Base-by-base conservation (phyloP, 1,284 basidiomycete genomes). In the Exsudoporus floridanus region DNA sequence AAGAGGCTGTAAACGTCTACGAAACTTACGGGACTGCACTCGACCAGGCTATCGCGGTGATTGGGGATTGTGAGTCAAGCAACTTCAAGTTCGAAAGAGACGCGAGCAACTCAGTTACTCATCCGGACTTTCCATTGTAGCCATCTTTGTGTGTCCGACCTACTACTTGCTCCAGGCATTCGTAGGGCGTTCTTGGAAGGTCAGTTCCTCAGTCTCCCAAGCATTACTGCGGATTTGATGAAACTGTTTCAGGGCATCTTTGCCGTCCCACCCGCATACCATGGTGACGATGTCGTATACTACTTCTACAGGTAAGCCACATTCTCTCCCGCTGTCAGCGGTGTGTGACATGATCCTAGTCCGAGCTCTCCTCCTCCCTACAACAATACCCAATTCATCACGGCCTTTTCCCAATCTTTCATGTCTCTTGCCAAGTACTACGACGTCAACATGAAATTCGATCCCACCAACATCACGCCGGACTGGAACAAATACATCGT, bases 361-460 rank as follows among this genome's bases (percentile, higher is more conserved):
- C 30, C 28, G 9, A 31, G 3, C 16, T 6, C 13, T 12, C 44
- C 38, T 7, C 63, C 59, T 25, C 23, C 47, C 0, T 66, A 61
- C 46, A 35, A 65, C 10, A 59, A 70, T 43, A 16, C 50, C 0
- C 23, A 52, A 37, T 67, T 69, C 52, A 50, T 55, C 19, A 53
- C 54, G 0, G 67, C 69, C 2, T 70, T 70, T 28, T 48, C 55
- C 5, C 42, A 64, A 14, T 55, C 61, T 2, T 70, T 68, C 52
- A 46, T 65, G 28, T 57, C 59, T 3, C 23, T 70, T 13, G 57
- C 50, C 6, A 57, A 52, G 16, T 58, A 43, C 10, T 42, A 54
- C 25, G 52, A 64, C 38, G 61, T 64, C 19, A 60, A 70, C 43
- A 18, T 2, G 4, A 62, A 65, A 21, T 54, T 60, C 7, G 44